phyloP scores from a whole-genome alignment of 306 rosid genomes.

The Begonia peltatifolia region DNA sequence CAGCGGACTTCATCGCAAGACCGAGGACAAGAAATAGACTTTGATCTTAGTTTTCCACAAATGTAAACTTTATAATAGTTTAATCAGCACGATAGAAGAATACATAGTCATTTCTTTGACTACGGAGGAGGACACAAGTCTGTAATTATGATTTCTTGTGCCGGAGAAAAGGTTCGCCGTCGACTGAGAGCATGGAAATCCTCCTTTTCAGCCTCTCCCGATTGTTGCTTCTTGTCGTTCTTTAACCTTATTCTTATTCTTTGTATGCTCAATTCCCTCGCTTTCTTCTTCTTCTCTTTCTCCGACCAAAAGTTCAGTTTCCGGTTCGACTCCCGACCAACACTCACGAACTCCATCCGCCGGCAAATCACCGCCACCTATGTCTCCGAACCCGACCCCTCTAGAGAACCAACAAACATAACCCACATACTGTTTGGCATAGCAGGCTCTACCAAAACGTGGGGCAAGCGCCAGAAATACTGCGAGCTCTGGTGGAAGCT shows the following conservation, averaged over 20 bases:
- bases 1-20: too few relatives aligned
- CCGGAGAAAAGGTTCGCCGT: too few relatives aligned
- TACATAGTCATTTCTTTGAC: too few relatives aligned
- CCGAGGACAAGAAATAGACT: too few relatives aligned
- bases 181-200: too few relatives aligned
- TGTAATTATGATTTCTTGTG: too few relatives aligned
- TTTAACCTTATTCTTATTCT: constrained; percentile 17
- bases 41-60: too few relatives aligned
- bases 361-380: too few relatives aligned
- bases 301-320: constrained; percentile 9
- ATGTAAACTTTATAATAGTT: too few relatives aligned
- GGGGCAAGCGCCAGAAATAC: constrained; percentile 38
- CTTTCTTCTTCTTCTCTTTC: constrained; percentile 20
- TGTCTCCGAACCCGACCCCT: not conserved
- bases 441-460: constrained; percentile 32
- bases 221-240: constrained; percentile 3
- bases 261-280: constrained; percentile 17
- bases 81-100: too few relatives aligned
- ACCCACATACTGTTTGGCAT: constrained; percentile 58
- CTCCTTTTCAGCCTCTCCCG: too few relatives aligned
- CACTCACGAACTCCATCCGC: not conserved
- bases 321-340: constrained; percentile 2
- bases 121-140: too few relatives aligned
- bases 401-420: constrained; percentile 23
- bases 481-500: constrained; percentile 53